A percentile compares a stretch with the other conserved stretches of the same genome.
These are phyloP conservation scores for Magnaporthiopsis poae DNA, from an alignment of 2,329 filamentous ascomycete species.

Conservation along the genomic window DNA sequence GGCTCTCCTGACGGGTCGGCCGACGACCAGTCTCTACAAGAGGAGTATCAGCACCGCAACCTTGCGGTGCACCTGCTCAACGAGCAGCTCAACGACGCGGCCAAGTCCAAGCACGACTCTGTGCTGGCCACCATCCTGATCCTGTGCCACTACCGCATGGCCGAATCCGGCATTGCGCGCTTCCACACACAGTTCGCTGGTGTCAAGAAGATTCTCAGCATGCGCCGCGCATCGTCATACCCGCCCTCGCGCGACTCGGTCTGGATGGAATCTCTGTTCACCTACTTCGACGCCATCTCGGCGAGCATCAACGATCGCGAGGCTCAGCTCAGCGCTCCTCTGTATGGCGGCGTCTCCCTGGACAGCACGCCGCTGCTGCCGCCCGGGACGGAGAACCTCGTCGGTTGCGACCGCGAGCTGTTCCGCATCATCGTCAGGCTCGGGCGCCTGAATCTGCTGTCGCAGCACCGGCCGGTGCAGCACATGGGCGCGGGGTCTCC, in stretches of 20 bases:
- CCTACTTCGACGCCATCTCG: slow-evolving; percentile 87
- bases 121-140: slow-evolving; percentile 79
- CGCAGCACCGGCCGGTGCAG: slow-evolving; percentile 54
- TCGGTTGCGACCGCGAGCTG: slow-evolving; percentile 75
- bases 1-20: slow-evolving; percentile 4
- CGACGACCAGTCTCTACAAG: slow-evolving; percentile 59
- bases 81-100: slow-evolving; percentile 67
- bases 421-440: slow-evolving; percentile 81
- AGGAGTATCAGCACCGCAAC: slow-evolving; percentile 73
- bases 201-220: slow-evolving; percentile 76
- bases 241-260: slow-evolving; percentile 58
- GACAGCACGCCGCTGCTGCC: slow-evolving; percentile 32
- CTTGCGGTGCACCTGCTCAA: slow-evolving; percentile 76
- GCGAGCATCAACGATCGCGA: slow-evolving; percentile 87
- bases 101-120: slow-evolving; percentile 70
- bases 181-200: slow-evolving; percentile 90
- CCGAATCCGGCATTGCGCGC: slow-evolving; percentile 82
- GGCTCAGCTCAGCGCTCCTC: slow-evolving; percentile 62
- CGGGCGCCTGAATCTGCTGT: slow-evolving; percentile 73
- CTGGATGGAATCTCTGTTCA: slow-evolving; percentile 90
- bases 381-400: slow-evolving; percentile 68
- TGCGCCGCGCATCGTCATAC: slow-evolving; percentile 50
- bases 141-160: slow-evolving; percentile 85
- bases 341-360: slow-evolving; percentile 39
- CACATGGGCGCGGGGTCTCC: slow-evolving; percentile 19